A percentile compares a stretch with the other conserved stretches of the same genome.
phyloP scores from a whole-genome alignment of 257 asterid species.

The Solanum pimpinellifolium region DNA sequence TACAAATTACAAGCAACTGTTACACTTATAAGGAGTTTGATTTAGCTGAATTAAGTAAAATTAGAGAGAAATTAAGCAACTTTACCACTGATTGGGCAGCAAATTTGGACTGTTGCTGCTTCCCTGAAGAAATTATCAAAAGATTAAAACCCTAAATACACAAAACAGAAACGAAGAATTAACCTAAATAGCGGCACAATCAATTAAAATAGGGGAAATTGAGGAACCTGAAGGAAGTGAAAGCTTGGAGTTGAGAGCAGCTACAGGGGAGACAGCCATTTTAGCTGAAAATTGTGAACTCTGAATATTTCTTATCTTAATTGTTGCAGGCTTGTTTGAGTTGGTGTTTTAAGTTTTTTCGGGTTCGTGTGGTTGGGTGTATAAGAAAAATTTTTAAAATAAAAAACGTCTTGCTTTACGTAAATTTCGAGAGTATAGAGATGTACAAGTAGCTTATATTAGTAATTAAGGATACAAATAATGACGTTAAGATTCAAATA shows the following conservation, averaged over 20 bases:
- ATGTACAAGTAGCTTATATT: neutral
- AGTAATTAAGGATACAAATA: neutral
- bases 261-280: neutral
- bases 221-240: neutral
- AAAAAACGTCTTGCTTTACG: too few relatives aligned
- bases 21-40: neutral
- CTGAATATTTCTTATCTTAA: neutral
- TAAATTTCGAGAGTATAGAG: too few relatives aligned
- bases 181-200: neutral
- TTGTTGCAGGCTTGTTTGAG: neutral
- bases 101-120: slow-evolving; percentile 20
- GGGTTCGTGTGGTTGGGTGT: rapidly evolving
- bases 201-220: neutral
- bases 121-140: neutral
- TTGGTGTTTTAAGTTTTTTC: neutral
- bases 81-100: slow-evolving; percentile 36
- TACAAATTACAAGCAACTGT: neutral
- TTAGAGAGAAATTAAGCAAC: slow-evolving; percentile 8
- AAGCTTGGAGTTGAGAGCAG: neutral
- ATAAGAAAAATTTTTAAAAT: too few relatives aligned
- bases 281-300: neutral
- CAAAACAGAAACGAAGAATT: neutral
- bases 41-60: neutral
- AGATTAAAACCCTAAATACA: neutral
- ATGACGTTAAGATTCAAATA: neutral